Conservation (phyloP, 2,329 filamentous ascomycete species). For the Hirsutella minnesotensis region DNA sequence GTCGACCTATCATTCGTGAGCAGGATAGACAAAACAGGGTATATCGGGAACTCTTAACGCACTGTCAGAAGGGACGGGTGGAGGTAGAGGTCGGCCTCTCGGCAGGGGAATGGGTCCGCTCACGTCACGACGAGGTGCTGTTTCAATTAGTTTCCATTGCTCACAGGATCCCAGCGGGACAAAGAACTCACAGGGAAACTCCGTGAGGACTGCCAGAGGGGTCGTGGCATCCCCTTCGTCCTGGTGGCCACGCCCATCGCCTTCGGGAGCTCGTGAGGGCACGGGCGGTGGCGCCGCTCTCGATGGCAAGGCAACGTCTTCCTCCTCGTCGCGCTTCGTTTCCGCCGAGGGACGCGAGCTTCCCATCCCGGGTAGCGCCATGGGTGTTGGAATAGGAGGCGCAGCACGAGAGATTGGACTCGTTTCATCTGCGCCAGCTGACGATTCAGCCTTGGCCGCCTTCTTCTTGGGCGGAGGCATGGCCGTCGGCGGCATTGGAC, state of each 20-base stretch:
- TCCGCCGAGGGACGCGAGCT: conserved; percentile 37
- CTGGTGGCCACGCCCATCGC: background rate
- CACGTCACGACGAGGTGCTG: conserved; percentile 21
- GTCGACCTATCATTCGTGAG: conserved; percentile 40
- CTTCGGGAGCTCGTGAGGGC: conserved; percentile 14
- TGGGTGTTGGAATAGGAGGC: conserved; percentile 46
- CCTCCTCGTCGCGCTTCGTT: conserved; percentile 23
- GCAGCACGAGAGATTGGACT: conserved; percentile 31
- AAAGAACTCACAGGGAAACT: conserved; percentile 12
- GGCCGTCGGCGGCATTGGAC: conserved; percentile 53
- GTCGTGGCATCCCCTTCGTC: conserved; percentile 23
- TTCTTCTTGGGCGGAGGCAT: conserved; percentile 40
- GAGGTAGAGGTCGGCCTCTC: conserved; percentile 39
- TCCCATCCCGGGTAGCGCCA: conserved; percentile 63
- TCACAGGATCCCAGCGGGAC: background rate
- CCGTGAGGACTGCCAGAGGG: conserved; percentile 19
- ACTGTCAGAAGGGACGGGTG: conserved; percentile 50
- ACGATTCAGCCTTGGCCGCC: conserved; percentile 27
- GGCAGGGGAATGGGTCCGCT: conserved; percentile 34
- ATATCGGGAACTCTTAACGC: conserved; percentile 23
- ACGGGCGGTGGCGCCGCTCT: conserved; percentile 17
- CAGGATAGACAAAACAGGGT: background rate
- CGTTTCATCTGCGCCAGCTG: conserved; percentile 30
- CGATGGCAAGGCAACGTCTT: conserved; percentile 13
- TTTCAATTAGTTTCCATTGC: conserved; percentile 14